phyloP scores from a whole-genome alignment of 148 eudicot species.

The Salicornia ramosissima region DNA sequence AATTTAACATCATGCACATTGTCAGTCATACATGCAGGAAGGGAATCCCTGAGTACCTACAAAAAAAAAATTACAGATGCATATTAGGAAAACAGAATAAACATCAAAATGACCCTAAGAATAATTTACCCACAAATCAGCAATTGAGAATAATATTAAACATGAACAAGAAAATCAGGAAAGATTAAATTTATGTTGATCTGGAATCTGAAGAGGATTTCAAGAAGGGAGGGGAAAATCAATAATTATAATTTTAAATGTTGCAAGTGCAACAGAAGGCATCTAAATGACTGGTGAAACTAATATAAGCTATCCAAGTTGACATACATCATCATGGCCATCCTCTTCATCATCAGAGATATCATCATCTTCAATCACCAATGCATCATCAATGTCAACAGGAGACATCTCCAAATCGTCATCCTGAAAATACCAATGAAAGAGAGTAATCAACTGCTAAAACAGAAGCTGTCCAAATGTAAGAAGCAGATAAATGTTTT shows the following conservation, averaged over 20 bases:
- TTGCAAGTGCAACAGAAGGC: background rate
- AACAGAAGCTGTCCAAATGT: background rate
- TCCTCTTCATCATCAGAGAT: constrained; percentile 91
- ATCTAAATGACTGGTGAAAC: background rate
- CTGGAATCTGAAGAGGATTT: background rate
- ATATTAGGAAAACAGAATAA: constrained; percentile 4
- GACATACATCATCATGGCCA: constrained; percentile 83
- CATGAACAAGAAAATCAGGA: background rate
- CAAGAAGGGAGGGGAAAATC: background rate
- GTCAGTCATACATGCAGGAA: constrained; percentile 75
- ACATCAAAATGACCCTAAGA: background rate
- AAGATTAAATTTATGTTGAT: background rate
- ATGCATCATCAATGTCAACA: constrained; percentile 81
- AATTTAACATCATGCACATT: constrained; percentile 91
- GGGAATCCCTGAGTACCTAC: constrained; percentile 71
- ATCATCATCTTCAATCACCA: constrained; percentile 94
- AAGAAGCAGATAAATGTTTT: background rate
- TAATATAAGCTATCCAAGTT: background rate
- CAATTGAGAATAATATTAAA: background rate
- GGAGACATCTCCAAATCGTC: constrained; percentile 87
- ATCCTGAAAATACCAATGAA: constrained; percentile 49
- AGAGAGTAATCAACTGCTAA: background rate
- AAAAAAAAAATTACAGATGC: background rate
- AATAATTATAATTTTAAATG: too few species aligned
- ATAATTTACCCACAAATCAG: background rate